phyloP scores from a whole-genome alignment of 2,329 filamentous ascomycete species.

The Orbilia oligospora region DNA sequence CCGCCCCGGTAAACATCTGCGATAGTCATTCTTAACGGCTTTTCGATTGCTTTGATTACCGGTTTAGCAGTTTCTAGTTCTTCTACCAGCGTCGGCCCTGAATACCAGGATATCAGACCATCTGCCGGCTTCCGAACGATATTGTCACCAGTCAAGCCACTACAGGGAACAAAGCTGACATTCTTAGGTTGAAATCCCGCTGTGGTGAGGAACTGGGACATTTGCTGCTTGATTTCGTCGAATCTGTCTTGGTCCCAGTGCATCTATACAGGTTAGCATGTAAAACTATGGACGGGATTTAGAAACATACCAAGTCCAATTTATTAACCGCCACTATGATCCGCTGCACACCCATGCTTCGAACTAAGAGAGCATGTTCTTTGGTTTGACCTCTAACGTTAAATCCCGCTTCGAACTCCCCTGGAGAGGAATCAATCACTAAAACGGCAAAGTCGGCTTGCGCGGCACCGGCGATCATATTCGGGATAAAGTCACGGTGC shows the following conservation, averaged over 20 bases:
- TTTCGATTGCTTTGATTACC: constrained; percentile 78
- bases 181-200: constrained; percentile 87
- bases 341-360: constrained; percentile 89
- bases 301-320: constrained; percentile 76
- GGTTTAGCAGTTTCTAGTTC: constrained; percentile 88
- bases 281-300: not conserved
- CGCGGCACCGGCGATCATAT: constrained; percentile 97
- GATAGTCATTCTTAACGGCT: constrained; percentile 87
- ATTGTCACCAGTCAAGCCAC: constrained; percentile 90
- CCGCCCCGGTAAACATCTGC: constrained; percentile 87
- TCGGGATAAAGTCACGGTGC: constrained; percentile 95
- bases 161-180: constrained; percentile 88
- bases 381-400: constrained; percentile 88
- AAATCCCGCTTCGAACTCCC: constrained; percentile 88
- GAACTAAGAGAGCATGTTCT: constrained; percentile 89
- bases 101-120: constrained; percentile 78
- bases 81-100: constrained; percentile 81
- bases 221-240: constrained; percentile 85
- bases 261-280: constrained; percentile 67
- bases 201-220: constrained; percentile 83
- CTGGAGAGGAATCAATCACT: constrained; percentile 90
- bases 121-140: constrained; percentile 75
- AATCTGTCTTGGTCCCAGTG: constrained; percentile 87
- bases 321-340: constrained; percentile 96
- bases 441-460: constrained; percentile 96